These are phyloP conservation scores for Neohortaea acidophila DNA, from an alignment of 495 filamentous ascomycete species.

Conservation along the genomic window DNA sequence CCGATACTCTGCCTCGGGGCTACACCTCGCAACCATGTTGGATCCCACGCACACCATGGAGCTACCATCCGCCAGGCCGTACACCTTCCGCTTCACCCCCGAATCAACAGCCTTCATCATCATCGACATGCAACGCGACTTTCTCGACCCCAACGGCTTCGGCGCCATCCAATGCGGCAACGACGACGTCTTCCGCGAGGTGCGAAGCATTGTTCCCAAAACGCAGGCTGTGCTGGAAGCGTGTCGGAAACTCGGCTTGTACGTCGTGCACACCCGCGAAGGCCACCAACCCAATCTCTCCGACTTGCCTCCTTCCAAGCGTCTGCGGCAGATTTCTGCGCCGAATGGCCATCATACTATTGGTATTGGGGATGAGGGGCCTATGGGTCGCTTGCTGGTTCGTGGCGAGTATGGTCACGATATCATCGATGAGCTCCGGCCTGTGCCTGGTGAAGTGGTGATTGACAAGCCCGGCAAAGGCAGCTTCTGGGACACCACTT, in stretches of 20 bases:
- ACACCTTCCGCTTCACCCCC: slow-evolving; percentile 40
- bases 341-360: slow-evolving; percentile 24
- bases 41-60: slow-evolving; percentile 3
- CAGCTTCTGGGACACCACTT: slow-evolving; percentile 50
- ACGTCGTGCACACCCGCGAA: slow-evolving; percentile 54
- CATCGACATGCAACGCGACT: slow-evolving; percentile 63
- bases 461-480: slow-evolving; percentile 55
- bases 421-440: slow-evolving; percentile 42
- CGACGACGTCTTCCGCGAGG: slow-evolving; percentile 6
- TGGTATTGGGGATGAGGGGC: slow-evolving; percentile 46
- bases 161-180: slow-evolving; percentile 10
- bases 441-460: slow-evolving; percentile 40
- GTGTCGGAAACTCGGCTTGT: slow-evolving; percentile 27
- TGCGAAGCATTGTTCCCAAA: slow-evolving; percentile 25
- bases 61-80: slow-evolving; percentile 29
- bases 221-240: slow-evolving; percentile 13
- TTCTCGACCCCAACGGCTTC: slow-evolving; percentile 9
- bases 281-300: slow-evolving; percentile 46
- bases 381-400: slow-evolving; percentile 47
- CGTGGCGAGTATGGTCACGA: slow-evolving; percentile 53
- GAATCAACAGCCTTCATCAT: slow-evolving; percentile 50
- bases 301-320: slow-evolving; percentile 41
- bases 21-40: too few species aligned
- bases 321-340: slow-evolving; percentile 39
- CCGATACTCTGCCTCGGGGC: too few species aligned